These are phyloP conservation scores for Puccinia polysora DNA, from an alignment of 1,284 basidiomycete genomes.

Conservation along the genomic window DNA sequence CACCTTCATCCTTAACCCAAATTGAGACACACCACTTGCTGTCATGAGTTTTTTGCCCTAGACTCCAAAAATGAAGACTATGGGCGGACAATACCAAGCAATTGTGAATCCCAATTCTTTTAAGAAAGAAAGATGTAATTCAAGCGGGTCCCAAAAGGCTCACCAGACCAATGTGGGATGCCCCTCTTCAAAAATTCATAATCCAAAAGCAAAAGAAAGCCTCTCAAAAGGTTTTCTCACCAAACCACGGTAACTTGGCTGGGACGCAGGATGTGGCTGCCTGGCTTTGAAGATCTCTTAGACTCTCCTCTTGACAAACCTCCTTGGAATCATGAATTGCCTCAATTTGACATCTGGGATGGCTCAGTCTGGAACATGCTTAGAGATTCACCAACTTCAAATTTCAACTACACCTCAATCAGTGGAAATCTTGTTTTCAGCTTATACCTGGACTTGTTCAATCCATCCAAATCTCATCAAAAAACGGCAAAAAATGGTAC, in stretches of 20 bases:
- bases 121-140: neutral
- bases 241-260: neutral
- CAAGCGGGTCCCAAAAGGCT: neutral
- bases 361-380: slow-evolving; percentile 2
- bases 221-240: neutral
- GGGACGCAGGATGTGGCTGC: too few species aligned
- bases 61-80: neutral
- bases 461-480: neutral
- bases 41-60: neutral
- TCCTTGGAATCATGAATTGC: neutral
- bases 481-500: neutral
- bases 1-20: neutral
- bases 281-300: too few species aligned
- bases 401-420: neutral
- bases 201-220: neutral
- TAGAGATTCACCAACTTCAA: neutral
- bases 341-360: neutral
- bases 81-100: neutral
- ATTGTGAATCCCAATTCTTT: neutral
- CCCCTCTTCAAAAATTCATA: neutral
- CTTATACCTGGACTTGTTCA: slow-evolving; percentile 19
- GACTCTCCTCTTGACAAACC: too few species aligned
- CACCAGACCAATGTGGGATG: neutral
- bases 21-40: neutral
- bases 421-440: slow-evolving; percentile 36